Percentiles rank a stretch among this genome's conserved stretches.
Conservation (phyloP, 768 basidiomycete genomes). For the Russula griseocarnosa region DNA sequence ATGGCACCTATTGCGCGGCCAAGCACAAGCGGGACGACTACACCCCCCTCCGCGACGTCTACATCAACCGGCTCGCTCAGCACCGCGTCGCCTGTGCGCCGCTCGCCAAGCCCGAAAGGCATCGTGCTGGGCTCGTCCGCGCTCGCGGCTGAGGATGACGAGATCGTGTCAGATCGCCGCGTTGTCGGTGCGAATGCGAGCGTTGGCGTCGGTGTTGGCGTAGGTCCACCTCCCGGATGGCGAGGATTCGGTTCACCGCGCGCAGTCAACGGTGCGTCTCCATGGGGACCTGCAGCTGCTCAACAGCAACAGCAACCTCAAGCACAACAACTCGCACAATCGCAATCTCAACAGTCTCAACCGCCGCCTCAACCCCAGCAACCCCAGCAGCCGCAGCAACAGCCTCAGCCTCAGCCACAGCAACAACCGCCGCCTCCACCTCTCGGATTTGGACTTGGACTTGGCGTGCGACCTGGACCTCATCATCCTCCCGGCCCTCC, state of each 20-base stretch:
- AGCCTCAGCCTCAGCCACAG: not conserved
- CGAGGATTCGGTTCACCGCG: conserved; percentile 21
- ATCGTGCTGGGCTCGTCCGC: conserved; percentile 68
- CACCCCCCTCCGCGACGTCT: conserved; percentile 46
- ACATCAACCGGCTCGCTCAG: conserved; percentile 1
- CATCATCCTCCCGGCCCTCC: conserved; percentile 17
- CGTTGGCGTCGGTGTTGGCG: not conserved
- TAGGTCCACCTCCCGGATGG: conserved; percentile 19
- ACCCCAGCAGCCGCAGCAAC: not conserved
- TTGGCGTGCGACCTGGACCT: conserved; percentile 16
- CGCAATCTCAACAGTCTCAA: not conserved
- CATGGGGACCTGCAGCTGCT: conserved; percentile 8
- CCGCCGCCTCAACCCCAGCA: conserved; percentile 2
- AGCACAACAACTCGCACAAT: not conserved
- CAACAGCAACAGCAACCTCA: not conserved
- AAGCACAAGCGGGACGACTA: conserved; percentile 38
- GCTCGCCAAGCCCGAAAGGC: conserved; percentile 58
- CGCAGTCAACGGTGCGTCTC: conserved; percentile 12
- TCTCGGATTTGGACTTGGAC: conserved; percentile 17
- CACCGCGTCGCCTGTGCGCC: conserved; percentile 51
- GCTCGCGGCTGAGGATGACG: conserved; percentile 74
- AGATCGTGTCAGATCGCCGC: conserved; percentile 54
- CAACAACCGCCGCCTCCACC: conserved; percentile 5
- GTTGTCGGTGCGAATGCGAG: conserved; percentile 2
- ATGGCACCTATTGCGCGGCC: conserved; percentile 70